Percentiles rank a stretch among this genome's conserved stretches.
phyloP scores from a whole-genome alignment of 768 basidiomycete species.

The Amanita molliuscula region DNA sequence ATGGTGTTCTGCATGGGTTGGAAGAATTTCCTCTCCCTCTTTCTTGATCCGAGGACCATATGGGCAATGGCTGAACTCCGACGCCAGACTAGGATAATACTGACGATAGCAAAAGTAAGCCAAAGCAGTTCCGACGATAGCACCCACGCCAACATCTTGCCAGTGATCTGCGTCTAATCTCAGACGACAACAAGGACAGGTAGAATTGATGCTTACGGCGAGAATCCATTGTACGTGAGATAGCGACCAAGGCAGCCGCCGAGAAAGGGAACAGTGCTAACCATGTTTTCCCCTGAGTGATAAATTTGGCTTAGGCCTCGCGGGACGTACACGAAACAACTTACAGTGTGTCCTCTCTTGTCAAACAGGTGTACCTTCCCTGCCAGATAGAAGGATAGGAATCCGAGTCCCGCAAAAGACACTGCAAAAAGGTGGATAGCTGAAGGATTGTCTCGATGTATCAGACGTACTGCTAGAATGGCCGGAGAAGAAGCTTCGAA shows the following conservation, averaged over 20 bases:
- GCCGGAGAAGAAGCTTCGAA: conserved; percentile 87
- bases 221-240: conserved; percentile 88
- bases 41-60: conserved; percentile 56
- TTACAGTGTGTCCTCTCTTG: conserved; percentile 57
- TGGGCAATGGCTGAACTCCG: conserved; percentile 56
- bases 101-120: conserved; percentile 75
- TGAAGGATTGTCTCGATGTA: background rate
- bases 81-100: conserved; percentile 69
- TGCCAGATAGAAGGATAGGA: conserved; percentile 79
- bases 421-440: conserved; percentile 31
- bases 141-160: conserved; percentile 82
- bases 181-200: conserved; percentile 4
- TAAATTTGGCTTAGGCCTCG: conserved; percentile 2
- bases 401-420: conserved; percentile 88
- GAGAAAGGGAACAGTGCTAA: conserved; percentile 65
- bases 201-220: conserved; percentile 44
- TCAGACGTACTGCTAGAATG: conserved; percentile 67
- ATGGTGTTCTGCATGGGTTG: conserved; percentile 16
- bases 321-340: conserved; percentile 11
- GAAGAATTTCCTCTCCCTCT: conserved; percentile 32
- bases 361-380: conserved; percentile 93
- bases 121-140: conserved; percentile 59
- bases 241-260: conserved; percentile 69
- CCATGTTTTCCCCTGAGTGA: conserved; percentile 68
- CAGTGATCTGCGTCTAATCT: conserved; percentile 58